These are phyloP conservation scores for Tuctoria greenei DNA, from an alignment of 176 grass and related monocot species.

Conservation along the genomic window DNA sequence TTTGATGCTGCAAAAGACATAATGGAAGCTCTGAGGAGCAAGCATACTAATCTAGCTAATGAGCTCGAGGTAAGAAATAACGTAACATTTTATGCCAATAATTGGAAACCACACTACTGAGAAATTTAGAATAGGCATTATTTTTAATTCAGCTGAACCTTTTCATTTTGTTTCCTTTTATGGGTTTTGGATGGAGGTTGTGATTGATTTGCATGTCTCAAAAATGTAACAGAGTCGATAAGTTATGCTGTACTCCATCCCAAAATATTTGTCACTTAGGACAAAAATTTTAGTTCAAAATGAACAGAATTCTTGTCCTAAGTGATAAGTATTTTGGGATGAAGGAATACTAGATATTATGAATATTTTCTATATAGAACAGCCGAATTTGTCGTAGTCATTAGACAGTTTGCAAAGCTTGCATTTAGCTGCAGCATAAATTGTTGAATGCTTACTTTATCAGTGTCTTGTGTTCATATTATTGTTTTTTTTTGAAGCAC, in stretches of 20 bases:
- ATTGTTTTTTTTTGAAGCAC: no score
- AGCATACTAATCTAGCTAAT: slow-evolving; percentile 70
- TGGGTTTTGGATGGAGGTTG: not conserved
- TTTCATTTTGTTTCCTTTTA: not conserved
- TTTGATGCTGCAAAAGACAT: slow-evolving; percentile 99
- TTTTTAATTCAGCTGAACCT: slow-evolving; percentile 18
- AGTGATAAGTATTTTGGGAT: no score
- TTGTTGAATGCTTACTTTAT: not conserved
- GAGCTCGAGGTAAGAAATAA: slow-evolving; percentile 55
- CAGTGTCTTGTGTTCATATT: slow-evolving; percentile 7
- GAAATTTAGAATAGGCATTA: not conserved
- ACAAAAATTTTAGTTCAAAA: no score
- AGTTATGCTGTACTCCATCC: not conserved
- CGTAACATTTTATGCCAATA: not conserved
- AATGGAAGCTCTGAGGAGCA: slow-evolving; percentile 98
- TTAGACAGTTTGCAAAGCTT: not conserved
- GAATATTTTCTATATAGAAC: not conserved
- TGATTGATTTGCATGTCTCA: not conserved
- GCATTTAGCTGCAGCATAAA: not conserved
- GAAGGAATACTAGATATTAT: not conserved
- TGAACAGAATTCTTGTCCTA: no score
- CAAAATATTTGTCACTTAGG: no score
- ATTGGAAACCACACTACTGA: not conserved
- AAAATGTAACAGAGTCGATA: slow-evolving; percentile 5
- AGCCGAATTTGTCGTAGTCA: not conserved